These are phyloP conservation scores for Phytophthora macrochlamydospora DNA, from an alignment of 352 stramenopile species.

Conservation along the genomic window DNA sequence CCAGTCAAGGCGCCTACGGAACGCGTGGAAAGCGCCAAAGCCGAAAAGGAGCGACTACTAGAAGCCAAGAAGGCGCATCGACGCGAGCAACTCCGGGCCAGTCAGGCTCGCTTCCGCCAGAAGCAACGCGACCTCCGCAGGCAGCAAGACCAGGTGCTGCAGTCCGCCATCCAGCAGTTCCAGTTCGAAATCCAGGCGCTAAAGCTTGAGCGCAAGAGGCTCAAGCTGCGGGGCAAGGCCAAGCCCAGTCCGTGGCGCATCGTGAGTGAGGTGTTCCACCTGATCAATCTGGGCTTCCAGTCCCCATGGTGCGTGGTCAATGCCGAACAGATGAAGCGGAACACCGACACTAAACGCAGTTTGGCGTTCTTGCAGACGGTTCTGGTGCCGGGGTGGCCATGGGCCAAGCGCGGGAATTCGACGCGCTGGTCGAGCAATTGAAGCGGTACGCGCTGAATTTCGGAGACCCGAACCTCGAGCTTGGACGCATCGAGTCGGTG, in stretches of 20 bases:
- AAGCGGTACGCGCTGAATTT: neutral
- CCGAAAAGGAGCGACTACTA: neutral
- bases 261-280: constrained; percentile 10
- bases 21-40: neutral
- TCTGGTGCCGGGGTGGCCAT: constrained; percentile 17
- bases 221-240: neutral
- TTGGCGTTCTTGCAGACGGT: constrained; percentile 10
- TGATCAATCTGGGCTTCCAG: constrained; percentile 22
- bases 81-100: constrained; percentile 8
- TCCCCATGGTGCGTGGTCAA: constrained; percentile 10
- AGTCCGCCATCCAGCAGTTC: constrained; percentile 2
- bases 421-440: neutral
- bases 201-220: neutral
- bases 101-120: constrained; percentile 15
- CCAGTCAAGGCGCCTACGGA: too few relatives aligned
- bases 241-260: constrained; percentile 6
- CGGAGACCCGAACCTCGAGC: neutral
- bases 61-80: neutral
- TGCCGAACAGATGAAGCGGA: constrained; percentile 9
- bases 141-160: neutral
- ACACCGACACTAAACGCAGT: constrained; percentile 1
- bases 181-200: constrained; percentile 1
- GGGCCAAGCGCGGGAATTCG: constrained; percentile 12
- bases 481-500: neutral
- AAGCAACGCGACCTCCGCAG: neutral